Evolutionary conservation across 1,284 basidiomycete genomes (phyloP), one percentile per base, ranked within the genome.

Genomic region (Moesziomyces globuligerus): DNA sequence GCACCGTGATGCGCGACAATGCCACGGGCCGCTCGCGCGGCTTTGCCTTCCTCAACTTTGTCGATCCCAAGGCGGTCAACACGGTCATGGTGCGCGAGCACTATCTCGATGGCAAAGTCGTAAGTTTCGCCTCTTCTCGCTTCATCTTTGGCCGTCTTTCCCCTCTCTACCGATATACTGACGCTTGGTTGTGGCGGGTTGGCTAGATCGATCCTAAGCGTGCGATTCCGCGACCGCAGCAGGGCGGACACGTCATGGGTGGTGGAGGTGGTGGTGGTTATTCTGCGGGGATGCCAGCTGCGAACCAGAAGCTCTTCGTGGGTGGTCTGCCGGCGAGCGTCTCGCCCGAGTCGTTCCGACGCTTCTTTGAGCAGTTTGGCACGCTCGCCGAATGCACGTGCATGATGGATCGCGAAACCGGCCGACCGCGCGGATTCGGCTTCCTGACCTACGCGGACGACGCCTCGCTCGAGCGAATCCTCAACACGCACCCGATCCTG

Each of bases 351-450:
- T 91, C 90, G 7, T 93, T 98, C 89, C 89, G 91, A 67, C 88
- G 90, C 58, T 96, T 91, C 85, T 95, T 98, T 83, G 88, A 89
- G 40, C 91, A 94, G 80, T 88, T 85, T 78, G 96, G 95, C 60
- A 90, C 89, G 74, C 93, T 99, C 64, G 90, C 94, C 78, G 95
- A 98, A 83, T 93, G 94, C 47, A 98, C 94, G 0, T 93, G 98
- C 78, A 98, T 99, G 96, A 88, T 97, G 78, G 96, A 99, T 84
- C 90, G 94, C 49, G 93, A 98, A 83, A 97, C 93, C 17, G 91
- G 92, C 29, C 86, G 94, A 45, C 94, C 92, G 84, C 95, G 98
- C 83, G 96, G 96, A 6, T 99, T 98, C 76, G 96, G 96, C 0
- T 99, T 99, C 80, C 90, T 98, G 20, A 96, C 93, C 0, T 96